Conservation (phyloP, 2,329 filamentous ascomycete genomes). For the Venturia aucupariae region DNA sequence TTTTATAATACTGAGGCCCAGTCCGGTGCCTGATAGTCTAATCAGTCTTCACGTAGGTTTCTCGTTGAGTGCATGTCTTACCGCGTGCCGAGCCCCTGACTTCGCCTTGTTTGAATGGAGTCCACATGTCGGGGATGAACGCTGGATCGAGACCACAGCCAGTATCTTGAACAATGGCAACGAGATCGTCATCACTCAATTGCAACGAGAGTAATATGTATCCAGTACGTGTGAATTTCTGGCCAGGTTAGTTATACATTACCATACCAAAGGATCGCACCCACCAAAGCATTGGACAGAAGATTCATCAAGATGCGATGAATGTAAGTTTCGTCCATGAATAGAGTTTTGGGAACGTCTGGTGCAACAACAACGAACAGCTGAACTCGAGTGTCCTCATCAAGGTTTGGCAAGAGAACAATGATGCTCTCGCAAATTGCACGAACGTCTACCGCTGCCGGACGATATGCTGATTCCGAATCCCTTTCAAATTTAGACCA, state of each 20-base stretch:
- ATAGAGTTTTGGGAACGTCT: constrained; percentile 24
- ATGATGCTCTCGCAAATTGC: constrained; percentile 27
- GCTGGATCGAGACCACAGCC: constrained; percentile 14
- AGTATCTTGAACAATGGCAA: constrained; percentile 11
- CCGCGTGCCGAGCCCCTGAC: constrained; percentile 12
- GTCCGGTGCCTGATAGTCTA: not conserved
- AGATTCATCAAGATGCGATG: constrained; percentile 30
- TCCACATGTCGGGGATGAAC: constrained; percentile 14
- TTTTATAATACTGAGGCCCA: constrained; percentile 11
- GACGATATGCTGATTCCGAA: constrained; percentile 24
- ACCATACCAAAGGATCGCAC: not conserved
- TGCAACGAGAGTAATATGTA: constrained; percentile 11
- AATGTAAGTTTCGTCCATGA: constrained; percentile 28
- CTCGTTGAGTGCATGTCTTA: not conserved
- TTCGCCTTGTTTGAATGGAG: constrained; percentile 15
- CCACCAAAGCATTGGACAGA: constrained; percentile 24
- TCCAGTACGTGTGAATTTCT: constrained; percentile 12
- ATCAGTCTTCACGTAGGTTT: not conserved
- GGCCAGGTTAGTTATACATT: not conserved
- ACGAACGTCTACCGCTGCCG: constrained; percentile 25
- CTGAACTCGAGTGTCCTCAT: constrained; percentile 26
- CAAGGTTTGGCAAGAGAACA: constrained; percentile 25
- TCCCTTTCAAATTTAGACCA: constrained; percentile 29
- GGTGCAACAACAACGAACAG: constrained; percentile 26
- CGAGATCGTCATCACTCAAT: constrained; percentile 6